phyloP scores from a whole-genome alignment of 352 stramenopile species.

The Hyphochytrium catenoides region DNA sequence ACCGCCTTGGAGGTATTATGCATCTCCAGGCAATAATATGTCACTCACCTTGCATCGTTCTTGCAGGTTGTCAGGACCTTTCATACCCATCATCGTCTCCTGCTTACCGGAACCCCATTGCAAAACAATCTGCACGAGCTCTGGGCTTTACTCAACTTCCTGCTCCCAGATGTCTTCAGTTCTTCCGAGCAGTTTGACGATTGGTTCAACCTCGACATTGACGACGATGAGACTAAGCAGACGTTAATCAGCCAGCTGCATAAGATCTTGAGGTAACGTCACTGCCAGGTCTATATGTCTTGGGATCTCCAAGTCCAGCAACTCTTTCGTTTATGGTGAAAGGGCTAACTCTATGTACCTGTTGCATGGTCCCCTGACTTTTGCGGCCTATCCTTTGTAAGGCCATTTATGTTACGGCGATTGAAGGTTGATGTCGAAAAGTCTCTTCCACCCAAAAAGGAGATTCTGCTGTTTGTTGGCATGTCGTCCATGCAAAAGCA shows the following conservation, averaged over 20 bases:
- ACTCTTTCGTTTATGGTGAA: too few species aligned
- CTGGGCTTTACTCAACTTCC: constrained; percentile 78
- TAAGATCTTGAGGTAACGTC: constrained; percentile 58
- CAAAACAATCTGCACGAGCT: constrained; percentile 88
- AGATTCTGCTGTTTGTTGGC: constrained; percentile 77
- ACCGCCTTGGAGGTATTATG: too few species aligned
- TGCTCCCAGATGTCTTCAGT: constrained; percentile 78
- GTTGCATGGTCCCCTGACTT: too few species aligned
- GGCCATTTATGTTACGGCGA: constrained; percentile 88
- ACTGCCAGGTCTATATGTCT: not conserved
- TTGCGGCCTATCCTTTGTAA: constrained; percentile 15
- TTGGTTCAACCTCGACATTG: constrained; percentile 12
- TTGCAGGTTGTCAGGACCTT: constrained; percentile 24
- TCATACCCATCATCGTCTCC: constrained; percentile 46
- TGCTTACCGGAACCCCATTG: constrained; percentile 80
- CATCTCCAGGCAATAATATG: too few species aligned
- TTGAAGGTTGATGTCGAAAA: constrained; percentile 98
- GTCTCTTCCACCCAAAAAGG: constrained; percentile 87
- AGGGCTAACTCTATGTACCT: too few species aligned
- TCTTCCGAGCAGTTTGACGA: constrained; percentile 59
- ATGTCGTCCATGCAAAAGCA: constrained; percentile 80
- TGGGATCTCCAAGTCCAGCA: too few species aligned
- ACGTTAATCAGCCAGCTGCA: constrained; percentile 65
- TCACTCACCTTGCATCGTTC: not conserved
- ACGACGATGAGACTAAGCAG: constrained; percentile 24